These are phyloP conservation scores for Aspergillus heteromorphus DNA, from an alignment of 495 filamentous ascomycete genomes.

Conservation along the genomic window DNA sequence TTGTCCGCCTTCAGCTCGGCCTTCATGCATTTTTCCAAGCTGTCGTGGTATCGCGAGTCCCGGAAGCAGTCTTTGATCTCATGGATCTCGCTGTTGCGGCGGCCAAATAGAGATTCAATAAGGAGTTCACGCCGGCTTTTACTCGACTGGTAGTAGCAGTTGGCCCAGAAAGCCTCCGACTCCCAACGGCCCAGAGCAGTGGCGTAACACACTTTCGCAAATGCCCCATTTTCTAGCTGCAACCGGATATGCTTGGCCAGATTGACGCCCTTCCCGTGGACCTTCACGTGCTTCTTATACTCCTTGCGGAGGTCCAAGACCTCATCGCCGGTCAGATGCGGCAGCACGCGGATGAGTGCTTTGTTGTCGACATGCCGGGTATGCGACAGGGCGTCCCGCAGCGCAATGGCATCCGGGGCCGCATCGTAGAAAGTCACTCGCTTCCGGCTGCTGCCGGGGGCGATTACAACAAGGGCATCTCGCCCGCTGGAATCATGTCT, in stretches of 20 bases:
- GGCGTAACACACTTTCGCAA: constrained; percentile 87
- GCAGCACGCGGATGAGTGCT: constrained; percentile 76
- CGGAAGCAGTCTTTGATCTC: constrained; percentile 88
- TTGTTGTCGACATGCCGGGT: constrained; percentile 60
- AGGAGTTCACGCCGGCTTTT: constrained; percentile 79
- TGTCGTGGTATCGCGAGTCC: constrained; percentile 87
- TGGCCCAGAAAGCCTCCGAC: constrained; percentile 95
- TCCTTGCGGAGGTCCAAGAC: constrained; percentile 75
- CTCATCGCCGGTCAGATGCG: constrained; percentile 77
- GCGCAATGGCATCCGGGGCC: constrained; percentile 64
- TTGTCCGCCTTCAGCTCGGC: constrained; percentile 90
- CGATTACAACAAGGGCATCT: constrained; percentile 26
- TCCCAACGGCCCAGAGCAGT: constrained; percentile 90
- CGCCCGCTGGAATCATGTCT: constrained; percentile 22
- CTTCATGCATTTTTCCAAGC: constrained; percentile 78
- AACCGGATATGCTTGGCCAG: constrained; percentile 91
- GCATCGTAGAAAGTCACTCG: constrained; percentile 69
- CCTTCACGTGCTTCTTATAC: constrained; percentile 85
- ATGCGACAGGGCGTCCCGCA: constrained; percentile 70
- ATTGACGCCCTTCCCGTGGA: constrained; percentile 80
- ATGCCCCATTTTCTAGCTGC: constrained; percentile 62
- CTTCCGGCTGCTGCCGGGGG: constrained; percentile 31
- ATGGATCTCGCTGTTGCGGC: constrained; percentile 78
- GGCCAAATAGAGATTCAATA: constrained; percentile 88
- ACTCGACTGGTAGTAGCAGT: constrained; percentile 94